These are phyloP conservation scores for Rhodocollybia butyracea DNA, from an alignment of 768 basidiomycete genomes.

Conservation along the genomic window DNA sequence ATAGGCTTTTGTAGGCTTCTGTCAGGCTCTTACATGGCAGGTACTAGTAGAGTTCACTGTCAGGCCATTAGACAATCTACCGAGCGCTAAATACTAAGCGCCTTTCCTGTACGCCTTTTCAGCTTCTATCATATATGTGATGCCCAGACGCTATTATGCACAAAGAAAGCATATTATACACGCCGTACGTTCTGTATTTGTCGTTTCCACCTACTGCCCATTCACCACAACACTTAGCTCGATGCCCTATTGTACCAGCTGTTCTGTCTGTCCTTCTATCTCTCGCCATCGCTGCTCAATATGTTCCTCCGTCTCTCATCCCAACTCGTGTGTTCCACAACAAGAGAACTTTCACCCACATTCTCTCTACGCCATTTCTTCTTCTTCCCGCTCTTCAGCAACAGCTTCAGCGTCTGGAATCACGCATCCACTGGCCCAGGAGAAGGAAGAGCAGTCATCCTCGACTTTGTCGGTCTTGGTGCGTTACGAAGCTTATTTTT, in stretches of 20 bases:
- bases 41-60: too few relatives aligned
- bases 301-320: slow-evolving; percentile 51
- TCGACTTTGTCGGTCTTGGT: slow-evolving; percentile 83
- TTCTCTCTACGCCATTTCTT: slow-evolving; percentile 71
- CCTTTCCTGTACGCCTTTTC: neutral
- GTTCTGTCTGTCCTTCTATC: slow-evolving; percentile 72
- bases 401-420: slow-evolving; percentile 56
- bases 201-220: slow-evolving; percentile 11
- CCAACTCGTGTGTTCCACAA: slow-evolving; percentile 65
- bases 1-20: too few relatives aligned
- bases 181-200: slow-evolving; percentile 43
- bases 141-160: slow-evolving; percentile 60
- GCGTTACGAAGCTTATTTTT: slow-evolving; percentile 20
- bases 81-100: too few relatives aligned
- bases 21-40: too few relatives aligned
- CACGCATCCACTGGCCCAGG: slow-evolving; percentile 52
- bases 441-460: slow-evolving; percentile 60
- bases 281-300: slow-evolving; percentile 63
- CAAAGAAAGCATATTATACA: slow-evolving; percentile 70
- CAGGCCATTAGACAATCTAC: too few relatives aligned
- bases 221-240: slow-evolving; percentile 47
- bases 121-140: slow-evolving; percentile 26
- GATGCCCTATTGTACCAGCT: slow-evolving; percentile 71
- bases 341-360: slow-evolving; percentile 62
- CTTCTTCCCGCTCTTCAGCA: slow-evolving; percentile 53